Conservation (phyloP, 2,329 filamentous ascomycete species). For the Calonectria crousiana region DNA sequence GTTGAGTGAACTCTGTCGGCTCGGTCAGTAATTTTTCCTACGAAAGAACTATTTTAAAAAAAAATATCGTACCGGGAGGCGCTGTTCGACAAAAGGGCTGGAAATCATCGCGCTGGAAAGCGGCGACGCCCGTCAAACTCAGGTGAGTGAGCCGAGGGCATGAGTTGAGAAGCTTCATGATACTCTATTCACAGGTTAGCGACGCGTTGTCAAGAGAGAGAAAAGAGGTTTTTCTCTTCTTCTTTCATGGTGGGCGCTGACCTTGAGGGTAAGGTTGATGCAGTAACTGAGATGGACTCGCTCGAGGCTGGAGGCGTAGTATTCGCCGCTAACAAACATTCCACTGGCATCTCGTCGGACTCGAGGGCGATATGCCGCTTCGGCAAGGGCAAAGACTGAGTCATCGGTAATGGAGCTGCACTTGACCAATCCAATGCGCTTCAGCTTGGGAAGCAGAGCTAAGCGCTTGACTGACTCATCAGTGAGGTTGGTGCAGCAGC, state of each 20-base stretch:
- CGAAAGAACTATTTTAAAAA: neutral
- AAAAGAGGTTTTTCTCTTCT: neutral
- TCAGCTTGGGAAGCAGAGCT: slow-evolving; percentile 89
- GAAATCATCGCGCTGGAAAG: slow-evolving; percentile 88
- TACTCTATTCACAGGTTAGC: slow-evolving; percentile 72
- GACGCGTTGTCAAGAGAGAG: neutral
- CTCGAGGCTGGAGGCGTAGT: slow-evolving; percentile 78
- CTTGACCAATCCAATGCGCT: slow-evolving; percentile 95
- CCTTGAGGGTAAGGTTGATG: slow-evolving; percentile 82
- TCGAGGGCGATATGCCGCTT: slow-evolving; percentile 69
- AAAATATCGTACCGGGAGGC: slow-evolving; percentile 70
- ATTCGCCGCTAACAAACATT: slow-evolving; percentile 63
- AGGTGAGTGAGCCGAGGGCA: slow-evolving; percentile 95
- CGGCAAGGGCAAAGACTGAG: slow-evolving; percentile 87
- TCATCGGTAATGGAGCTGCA: slow-evolving; percentile 90
- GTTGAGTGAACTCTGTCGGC: slow-evolving; percentile 87
- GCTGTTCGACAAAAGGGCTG: slow-evolving; percentile 88
- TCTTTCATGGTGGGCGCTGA: slow-evolving; percentile 58
- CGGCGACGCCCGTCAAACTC: slow-evolving; percentile 92
- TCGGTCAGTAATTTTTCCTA: slow-evolving; percentile 39
- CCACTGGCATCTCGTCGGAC: slow-evolving; percentile 62
- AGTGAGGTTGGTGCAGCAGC: slow-evolving; percentile 92
- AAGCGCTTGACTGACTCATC: slow-evolving; percentile 88
- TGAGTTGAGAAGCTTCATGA: slow-evolving; percentile 87
- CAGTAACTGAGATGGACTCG: slow-evolving; percentile 98